Conservation (phyloP, 352 stramenopile species). For the Pythium phragmiticola region DNA sequence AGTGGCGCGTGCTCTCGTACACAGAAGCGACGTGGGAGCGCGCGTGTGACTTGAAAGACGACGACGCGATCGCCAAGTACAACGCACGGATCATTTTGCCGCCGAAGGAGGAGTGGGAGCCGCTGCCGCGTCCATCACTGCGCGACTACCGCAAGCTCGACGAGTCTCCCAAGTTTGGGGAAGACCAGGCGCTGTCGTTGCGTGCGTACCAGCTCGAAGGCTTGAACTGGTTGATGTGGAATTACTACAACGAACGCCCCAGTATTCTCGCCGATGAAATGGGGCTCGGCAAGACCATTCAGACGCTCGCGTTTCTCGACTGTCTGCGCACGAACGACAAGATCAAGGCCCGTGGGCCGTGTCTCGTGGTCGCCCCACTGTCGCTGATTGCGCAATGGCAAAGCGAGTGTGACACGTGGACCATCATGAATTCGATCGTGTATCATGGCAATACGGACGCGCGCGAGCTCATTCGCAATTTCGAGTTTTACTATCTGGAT, state of each 20-base stretch:
- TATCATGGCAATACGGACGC: conserved; percentile 96
- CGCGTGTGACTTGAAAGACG: conserved; percentile 84
- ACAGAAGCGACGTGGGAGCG: conserved; percentile 88
- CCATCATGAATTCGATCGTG: conserved; percentile 98
- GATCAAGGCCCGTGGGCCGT: conserved; percentile 92
- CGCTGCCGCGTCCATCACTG: conserved; percentile 61
- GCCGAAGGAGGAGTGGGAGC: conserved; percentile 57
- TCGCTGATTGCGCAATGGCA: conserved; percentile 99
- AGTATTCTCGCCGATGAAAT: conserved; percentile 90
- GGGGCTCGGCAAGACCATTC: conserved; percentile 93
- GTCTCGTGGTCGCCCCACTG: conserved; percentile 98
- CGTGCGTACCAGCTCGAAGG: conserved; percentile 87
- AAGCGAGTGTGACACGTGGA: conserved; percentile 98
- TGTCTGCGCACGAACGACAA: conserved; percentile 89
- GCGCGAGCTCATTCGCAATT: conserved; percentile 92
- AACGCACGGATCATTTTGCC: conserved; percentile 53
- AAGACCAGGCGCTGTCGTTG: conserved; percentile 68
- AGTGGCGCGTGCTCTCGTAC: conserved; percentile 86
- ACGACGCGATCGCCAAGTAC: conserved; percentile 80
- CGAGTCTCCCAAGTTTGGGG: conserved; percentile 67
- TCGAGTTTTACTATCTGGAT: conserved; percentile 94
- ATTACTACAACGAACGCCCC: conserved; percentile 88
- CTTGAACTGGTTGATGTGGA: conserved; percentile 89
- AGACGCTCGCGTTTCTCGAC: conserved; percentile 93
- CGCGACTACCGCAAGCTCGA: conserved; percentile 88